Evolutionary conservation across 1,139 yeast species (phyloP), one percentile per base, ranked within the genome.

Genomic region (Geotrichum klebahnii): DNA sequence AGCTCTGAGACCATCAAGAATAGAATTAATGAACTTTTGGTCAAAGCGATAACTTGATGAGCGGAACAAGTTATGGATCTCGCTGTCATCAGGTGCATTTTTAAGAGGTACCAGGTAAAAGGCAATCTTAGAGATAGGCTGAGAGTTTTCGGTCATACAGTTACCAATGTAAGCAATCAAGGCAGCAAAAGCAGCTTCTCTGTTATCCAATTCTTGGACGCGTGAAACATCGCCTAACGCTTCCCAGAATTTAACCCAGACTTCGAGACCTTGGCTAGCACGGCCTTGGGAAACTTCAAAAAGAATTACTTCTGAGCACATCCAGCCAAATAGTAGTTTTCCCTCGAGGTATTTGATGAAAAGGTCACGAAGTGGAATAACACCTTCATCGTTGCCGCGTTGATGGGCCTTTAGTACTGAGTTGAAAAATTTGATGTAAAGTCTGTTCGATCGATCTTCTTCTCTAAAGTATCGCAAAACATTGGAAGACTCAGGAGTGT

Each of bases 161-260:
- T 57, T 58, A 17, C 50, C 53, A 47, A 62, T 47, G 52, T 64
- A 65, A 5, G 67, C 66, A 6, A 61, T 57, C 35, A 65, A 45
- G 14, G 66, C 68, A 17, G 64, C 54, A 53, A 54, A 51, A 1
- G 66, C 65, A 20, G 66, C 66, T 36, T 60, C 62, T 33, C 56
- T 46, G 48, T 62, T 61, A 41, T 59, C 61, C 2, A 55, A 54
- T 22, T 52, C 45, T 5, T 60, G 55, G 8, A 64, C 60, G 12
- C 53, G 46, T 5, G 53, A 52, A 9, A 57, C 50, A 35, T 56
- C 50, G 16, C 63, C 62, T 12, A 64, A 50, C 10, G 61, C 56
- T 50, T 67, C 70, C 41, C 66, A 57, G 40, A 65, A 62, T 24
- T 60, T 61, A 24, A 66, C 68, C 70, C 70, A 68, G 20, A 61